A percentile compares a stretch with the other conserved stretches of the same genome.
phyloP scores from a whole-genome alignment of 345 rosid genomes.

The Lagerstroemia speciosa region DNA sequence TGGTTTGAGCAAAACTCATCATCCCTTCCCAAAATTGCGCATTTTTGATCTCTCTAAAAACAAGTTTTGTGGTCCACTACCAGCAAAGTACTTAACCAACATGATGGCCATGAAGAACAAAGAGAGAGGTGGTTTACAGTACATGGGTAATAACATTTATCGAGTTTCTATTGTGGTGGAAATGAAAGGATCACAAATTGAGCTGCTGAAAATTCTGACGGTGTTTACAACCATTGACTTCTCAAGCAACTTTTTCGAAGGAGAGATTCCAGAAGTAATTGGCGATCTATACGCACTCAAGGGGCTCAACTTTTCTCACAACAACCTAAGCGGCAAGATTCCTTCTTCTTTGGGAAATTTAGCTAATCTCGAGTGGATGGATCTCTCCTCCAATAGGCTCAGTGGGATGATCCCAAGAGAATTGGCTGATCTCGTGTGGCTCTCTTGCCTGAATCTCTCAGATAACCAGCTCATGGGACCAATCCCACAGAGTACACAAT shows the following conservation, averaged over 20 bases:
- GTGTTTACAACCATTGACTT: conserved; percentile 4
- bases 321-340: conserved; percentile 1
- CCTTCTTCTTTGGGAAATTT: not conserved
- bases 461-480: not conserved
- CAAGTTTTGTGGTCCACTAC: not conserved
- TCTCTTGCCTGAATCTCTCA: conserved; percentile 2
- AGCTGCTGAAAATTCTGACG: conserved; percentile 1
- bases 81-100: not conserved
- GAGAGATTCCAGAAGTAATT: conserved; percentile 1
- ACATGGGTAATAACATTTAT: not conserved
- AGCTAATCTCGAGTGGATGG: conserved; percentile 10
- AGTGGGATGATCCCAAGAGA: no score
- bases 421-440: not conserved
- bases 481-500: not conserved
- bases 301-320: conserved; percentile 7
- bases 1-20: not conserved
- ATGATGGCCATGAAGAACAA: conserved; percentile 3
- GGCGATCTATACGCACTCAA: conserved; percentile 3
- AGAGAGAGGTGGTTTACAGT: not conserved
- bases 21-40: conserved; percentile 2
- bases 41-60: conserved; percentile 14
- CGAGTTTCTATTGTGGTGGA: not conserved
- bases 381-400: no score
- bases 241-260: conserved; percentile 11
- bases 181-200: conserved; percentile 10